Evolutionary conservation across 106 monocot genomes (phyloP), one percentile per base, ranked within the genome.

Genomic region (Allium fistulosum): DNA sequence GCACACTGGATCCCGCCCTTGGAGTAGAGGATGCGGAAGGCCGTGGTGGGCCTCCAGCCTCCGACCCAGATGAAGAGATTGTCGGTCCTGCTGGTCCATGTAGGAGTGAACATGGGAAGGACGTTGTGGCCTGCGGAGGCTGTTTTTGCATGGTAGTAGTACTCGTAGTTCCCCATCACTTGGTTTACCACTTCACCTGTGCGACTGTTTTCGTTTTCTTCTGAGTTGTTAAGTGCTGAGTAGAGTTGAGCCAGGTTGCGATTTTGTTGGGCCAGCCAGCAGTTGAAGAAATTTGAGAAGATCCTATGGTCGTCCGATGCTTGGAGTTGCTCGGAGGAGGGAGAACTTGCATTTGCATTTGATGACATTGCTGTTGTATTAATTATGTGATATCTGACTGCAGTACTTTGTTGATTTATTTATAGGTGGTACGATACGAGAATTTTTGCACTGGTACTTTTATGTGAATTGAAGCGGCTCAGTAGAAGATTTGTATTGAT

Each of bases 11-110:
- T 22, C 5, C 73, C 83, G 15, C 26, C 10, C 65, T 81, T 81
- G 72, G 90, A 87, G 74, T 87, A 81, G 53, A 88, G 72, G 28
- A 93, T 61, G 9, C 79, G 93, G 71, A 93, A 51, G 56, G 81
- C 79, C n/a, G 78, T 57, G 55, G 76, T 51, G 28, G 93, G 88
- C 27, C 82, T 77, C 93, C 93, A 88, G 11, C 88, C 93, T 55
- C 83, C 93, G 66, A 69, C 61, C 88, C 88, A 84, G 67, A 79
- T 53, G 70, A 81, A 81, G 64, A 80, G 70, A 16, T 79, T 79
- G 80, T 88, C 88, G 26, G 82, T 83, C 46, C 81, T 71, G 65
- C 73, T 82, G 67, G 72, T 74, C 93, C 93, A 93, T 28, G 72
- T 3, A 68, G 58, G 22, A 22, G 22, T 22, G 22, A 22, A 22